phyloP scores from a whole-genome alignment of 1,284 basidiomycete genomes.

The Malassezia brasiliensis region DNA sequence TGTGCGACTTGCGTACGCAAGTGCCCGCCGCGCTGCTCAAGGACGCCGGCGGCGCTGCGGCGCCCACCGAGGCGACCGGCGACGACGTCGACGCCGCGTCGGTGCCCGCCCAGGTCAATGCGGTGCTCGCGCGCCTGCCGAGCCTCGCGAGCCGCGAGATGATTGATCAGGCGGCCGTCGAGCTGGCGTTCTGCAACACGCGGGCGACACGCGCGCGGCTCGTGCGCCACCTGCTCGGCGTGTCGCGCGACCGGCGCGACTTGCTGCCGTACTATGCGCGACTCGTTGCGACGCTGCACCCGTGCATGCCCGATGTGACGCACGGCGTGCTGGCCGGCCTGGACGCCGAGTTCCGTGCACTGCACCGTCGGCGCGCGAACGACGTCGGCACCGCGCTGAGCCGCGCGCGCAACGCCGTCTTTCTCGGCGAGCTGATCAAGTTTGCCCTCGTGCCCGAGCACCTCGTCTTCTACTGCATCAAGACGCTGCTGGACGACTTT shows the following conservation, averaged over 20 bases:
- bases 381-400: constrained; percentile 56
- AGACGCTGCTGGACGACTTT: constrained; percentile 93
- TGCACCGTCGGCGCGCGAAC: constrained; percentile 57
- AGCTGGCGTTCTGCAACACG: constrained; percentile 90
- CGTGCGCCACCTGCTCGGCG: constrained; percentile 61
- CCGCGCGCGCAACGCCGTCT: constrained; percentile 79
- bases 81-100: constrained; percentile 63
- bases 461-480: constrained; percentile 86
- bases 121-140: constrained; percentile 80
- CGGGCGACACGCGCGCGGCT: constrained; percentile 86
- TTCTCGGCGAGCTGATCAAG: constrained; percentile 84
- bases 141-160: constrained; percentile 83
- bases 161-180: constrained; percentile 87
- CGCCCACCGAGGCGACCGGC: constrained; percentile 50
- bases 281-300: constrained; percentile 73
- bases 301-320: constrained; percentile 88
- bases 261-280: constrained; percentile 86
- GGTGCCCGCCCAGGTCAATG: constrained; percentile 59
- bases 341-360: constrained; percentile 88
- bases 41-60: constrained; percentile 5
- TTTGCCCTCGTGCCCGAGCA: constrained; percentile 87
- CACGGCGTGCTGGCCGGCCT: constrained; percentile 56
- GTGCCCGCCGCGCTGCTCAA: constrained; percentile 71
- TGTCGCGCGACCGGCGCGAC: constrained; percentile 80
- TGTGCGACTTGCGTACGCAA: constrained; percentile 80